Conservation (phyloP, 2,329 filamentous ascomycete species). For the Monilinia vaccinii-corymbosi region DNA sequence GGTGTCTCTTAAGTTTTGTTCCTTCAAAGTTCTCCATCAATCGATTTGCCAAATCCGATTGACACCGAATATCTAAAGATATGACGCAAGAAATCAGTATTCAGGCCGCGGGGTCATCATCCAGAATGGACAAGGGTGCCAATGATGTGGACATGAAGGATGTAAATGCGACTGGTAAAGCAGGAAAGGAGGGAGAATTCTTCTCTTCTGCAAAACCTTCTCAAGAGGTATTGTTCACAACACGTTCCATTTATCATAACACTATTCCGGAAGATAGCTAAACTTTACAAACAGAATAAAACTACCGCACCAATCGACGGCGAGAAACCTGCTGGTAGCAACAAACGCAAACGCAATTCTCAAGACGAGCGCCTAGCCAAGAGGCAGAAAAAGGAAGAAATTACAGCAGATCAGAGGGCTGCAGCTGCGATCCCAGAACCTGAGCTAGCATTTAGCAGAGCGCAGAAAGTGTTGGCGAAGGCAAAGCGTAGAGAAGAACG, state of each 20-base stretch:
- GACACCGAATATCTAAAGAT: neutral
- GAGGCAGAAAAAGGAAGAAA: neutral
- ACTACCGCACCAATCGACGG: neutral
- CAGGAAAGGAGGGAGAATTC: neutral
- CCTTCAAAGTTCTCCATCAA: neutral
- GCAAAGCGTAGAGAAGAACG: neutral
- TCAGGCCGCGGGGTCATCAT: neutral
- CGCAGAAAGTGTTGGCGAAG: neutral
- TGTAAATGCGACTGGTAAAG: neutral
- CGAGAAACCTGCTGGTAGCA: neutral
- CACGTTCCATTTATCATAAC: neutral
- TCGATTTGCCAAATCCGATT: neutral
- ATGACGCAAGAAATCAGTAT: neutral
- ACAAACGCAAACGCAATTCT: slow-evolving; percentile 4
- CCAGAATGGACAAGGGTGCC: neutral
- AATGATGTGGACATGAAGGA: neutral
- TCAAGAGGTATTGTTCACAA: neutral
- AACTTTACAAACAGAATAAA: neutral
- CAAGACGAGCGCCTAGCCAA: slow-evolving; percentile 7
- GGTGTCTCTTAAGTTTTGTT: too few species aligned
- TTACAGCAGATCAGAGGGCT: neutral
- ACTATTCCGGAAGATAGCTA: neutral
- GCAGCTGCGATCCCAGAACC: neutral
- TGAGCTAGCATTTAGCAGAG: neutral
- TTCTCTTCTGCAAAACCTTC: neutral